Evolutionary conservation across 352 stramenopile genomes (phyloP).

Genomic region (Pythium pectinolyticum): DNA sequence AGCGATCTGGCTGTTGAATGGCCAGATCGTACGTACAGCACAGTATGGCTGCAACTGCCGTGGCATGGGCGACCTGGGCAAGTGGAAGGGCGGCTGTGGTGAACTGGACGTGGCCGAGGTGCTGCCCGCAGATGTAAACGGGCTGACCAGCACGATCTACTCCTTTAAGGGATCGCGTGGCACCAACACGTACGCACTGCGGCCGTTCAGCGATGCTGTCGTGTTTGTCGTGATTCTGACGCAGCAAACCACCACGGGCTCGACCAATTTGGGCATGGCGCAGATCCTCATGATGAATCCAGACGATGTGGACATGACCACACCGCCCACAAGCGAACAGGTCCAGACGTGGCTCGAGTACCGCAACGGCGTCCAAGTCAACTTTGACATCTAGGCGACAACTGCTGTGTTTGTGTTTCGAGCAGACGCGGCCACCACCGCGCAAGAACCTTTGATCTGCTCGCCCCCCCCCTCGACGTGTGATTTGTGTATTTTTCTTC

Average conservation of each 20-base stretch:
- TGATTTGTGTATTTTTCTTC: too few relatives aligned
- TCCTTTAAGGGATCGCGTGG: constrained; percentile 47
- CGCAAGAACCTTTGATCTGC: too few relatives aligned
- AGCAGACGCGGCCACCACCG: too few relatives aligned
- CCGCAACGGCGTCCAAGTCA: constrained; percentile 26
- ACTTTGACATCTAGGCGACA: constrained; percentile 33
- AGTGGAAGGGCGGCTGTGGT: constrained; percentile 49
- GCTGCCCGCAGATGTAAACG: constrained; percentile 25
- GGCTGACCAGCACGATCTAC: constrained; percentile 47
- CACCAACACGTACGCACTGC: constrained; percentile 27
- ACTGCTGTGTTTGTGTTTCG: too few relatives aligned
- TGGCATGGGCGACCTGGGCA: constrained; percentile 31
- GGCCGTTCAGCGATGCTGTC: constrained; percentile 25
- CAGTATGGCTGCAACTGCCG: constrained; percentile 61
- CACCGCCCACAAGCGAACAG: constrained; percentile 19
- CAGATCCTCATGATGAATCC: constrained; percentile 36
- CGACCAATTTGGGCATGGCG: constrained; percentile 16
- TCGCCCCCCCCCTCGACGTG: too few relatives aligned
- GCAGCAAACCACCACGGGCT: constrained; percentile 14
- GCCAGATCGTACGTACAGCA: constrained; percentile 44
- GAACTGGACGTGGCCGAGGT: constrained; percentile 53
- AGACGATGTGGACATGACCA: constrained; percentile 29
- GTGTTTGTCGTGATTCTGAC: constrained; percentile 45
- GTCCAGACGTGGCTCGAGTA: constrained; percentile 34
- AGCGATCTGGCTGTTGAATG: constrained; percentile 51